Evolutionary conservation across 2,329 filamentous ascomycete genomes (phyloP).

Genomic region (Colletotrichum tropicicola): DNA sequence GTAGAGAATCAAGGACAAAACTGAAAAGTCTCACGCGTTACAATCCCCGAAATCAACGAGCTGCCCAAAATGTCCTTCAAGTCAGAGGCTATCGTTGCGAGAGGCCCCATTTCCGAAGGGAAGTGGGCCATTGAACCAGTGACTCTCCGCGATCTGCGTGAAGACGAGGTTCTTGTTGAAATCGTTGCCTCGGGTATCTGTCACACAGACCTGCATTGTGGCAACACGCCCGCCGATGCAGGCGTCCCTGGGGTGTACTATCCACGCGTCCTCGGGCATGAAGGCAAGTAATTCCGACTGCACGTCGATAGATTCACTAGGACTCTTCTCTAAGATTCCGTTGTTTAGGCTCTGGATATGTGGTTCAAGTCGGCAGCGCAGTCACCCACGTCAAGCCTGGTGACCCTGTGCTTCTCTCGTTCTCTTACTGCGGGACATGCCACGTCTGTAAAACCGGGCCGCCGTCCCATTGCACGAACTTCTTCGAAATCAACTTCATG

Average conservation of each 20-base stretch:
- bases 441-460: slow-evolving; percentile 54
- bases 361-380: slow-evolving; percentile 50
- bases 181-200: slow-evolving; percentile 64
- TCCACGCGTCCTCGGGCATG: slow-evolving; percentile 58
- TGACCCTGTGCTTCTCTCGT: slow-evolving; percentile 62
- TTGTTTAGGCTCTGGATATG: slow-evolving; percentile 51
- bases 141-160: slow-evolving; percentile 34
- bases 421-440: slow-evolving; percentile 49
- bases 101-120: slow-evolving; percentile 40
- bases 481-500: slow-evolving; percentile 57
- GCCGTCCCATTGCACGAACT: slow-evolving; percentile 57
- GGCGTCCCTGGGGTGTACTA: slow-evolving; percentile 27
- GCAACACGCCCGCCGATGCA: slow-evolving; percentile 36
- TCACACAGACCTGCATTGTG: slow-evolving; percentile 61
- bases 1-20: no score
- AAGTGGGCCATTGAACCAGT: slow-evolving; percentile 43
- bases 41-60: background rate
- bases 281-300: slow-evolving; percentile 45
- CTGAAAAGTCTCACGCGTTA: background rate
- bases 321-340: background rate
- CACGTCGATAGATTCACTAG: background rate
- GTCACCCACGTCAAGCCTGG: slow-evolving; percentile 57
- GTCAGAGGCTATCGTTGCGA: slow-evolving; percentile 40
- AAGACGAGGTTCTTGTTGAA: slow-evolving; percentile 60
- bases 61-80: slow-evolving; percentile 32